phyloP scores from a whole-genome alignment of 495 filamentous ascomycete genomes.

The Neurospora sublineolata region DNA sequence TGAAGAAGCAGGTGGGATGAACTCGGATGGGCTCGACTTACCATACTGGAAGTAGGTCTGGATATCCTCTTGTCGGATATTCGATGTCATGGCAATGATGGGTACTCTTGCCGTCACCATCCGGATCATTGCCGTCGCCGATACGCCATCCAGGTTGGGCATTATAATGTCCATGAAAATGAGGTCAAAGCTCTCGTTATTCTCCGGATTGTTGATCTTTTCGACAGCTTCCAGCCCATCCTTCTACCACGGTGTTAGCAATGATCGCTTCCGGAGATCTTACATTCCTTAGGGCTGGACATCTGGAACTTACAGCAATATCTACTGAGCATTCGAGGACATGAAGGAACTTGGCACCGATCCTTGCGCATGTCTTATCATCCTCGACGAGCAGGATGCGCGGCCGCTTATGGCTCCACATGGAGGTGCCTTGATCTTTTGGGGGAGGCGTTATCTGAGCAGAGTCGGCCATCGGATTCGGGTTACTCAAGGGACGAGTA shows the following conservation, averaged over 20 bases:
- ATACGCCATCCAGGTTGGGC: constrained; percentile 91
- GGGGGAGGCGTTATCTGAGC: constrained; percentile 15
- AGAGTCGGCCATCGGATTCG: constrained; percentile 18
- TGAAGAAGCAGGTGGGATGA: not conserved
- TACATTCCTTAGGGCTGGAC: not conserved
- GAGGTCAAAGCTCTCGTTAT: constrained; percentile 69
- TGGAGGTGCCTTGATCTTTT: constrained; percentile 23
- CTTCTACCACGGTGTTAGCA: constrained; percentile 9
- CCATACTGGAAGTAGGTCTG: constrained; percentile 95
- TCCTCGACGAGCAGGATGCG: constrained; percentile 90
- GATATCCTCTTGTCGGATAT: constrained; percentile 94
- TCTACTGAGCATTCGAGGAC: constrained; percentile 84
- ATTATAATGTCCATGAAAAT: constrained; percentile 99
- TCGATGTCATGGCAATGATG: constrained; percentile 97
- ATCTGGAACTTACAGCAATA: constrained; percentile 59
- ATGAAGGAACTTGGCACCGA: constrained; percentile 87
- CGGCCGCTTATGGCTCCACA: constrained; percentile 68
- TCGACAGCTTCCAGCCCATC: constrained; percentile 90
- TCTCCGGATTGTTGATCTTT: constrained; percentile 58
- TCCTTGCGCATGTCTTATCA: constrained; percentile 84
- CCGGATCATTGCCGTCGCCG: constrained; percentile 85
- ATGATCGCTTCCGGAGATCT: not conserved
- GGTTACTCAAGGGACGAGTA: constrained; percentile 35
- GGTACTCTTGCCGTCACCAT: constrained; percentile 75
- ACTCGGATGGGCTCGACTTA: constrained; percentile 33